Conservation (phyloP, 1,284 basidiomycete species). For the Malassezia brasiliensis region DNA sequence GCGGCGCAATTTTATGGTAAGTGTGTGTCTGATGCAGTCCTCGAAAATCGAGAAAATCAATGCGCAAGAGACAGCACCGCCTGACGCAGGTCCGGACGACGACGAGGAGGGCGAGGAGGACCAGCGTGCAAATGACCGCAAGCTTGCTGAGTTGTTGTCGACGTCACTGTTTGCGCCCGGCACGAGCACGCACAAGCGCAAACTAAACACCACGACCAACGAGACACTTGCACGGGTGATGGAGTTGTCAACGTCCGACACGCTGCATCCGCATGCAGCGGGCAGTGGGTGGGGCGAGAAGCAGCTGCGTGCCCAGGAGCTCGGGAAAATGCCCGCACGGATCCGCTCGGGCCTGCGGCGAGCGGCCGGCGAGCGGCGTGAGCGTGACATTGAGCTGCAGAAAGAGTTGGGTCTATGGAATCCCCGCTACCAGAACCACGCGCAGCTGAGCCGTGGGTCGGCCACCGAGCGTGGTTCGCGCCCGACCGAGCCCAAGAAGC, state of each 20-base stretch:
- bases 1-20: conserved; percentile 17
- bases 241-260: conserved; percentile 24
- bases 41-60: conserved; percentile 13
- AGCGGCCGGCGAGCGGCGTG: conserved; percentile 32
- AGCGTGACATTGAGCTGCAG: conserved; percentile 35
- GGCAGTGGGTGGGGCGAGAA: conserved; percentile 35
- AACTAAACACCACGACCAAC: conserved; percentile 26
- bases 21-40: conserved; percentile 11
- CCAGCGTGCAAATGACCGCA: conserved; percentile 36
- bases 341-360: conserved; percentile 33
- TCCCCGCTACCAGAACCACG: conserved; percentile 26
- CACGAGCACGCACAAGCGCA: conserved; percentile 21
- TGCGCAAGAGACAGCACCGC: not conserved
- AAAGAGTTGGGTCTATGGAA: conserved; percentile 44
- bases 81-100: conserved; percentile 7
- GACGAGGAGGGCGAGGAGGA: conserved; percentile 34
- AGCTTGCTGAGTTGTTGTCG: conserved; percentile 37
- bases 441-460: conserved; percentile 23
- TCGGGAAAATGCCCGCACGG: conserved; percentile 33
- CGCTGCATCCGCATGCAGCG: not conserved
- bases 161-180: conserved; percentile 46
- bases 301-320: conserved; percentile 28
- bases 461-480: conserved; percentile 27
- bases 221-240: conserved; percentile 37
- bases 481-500: conserved; percentile 24